Conservation (phyloP, 129 eudicot species). For the Ambrosia artemisiifolia region DNA sequence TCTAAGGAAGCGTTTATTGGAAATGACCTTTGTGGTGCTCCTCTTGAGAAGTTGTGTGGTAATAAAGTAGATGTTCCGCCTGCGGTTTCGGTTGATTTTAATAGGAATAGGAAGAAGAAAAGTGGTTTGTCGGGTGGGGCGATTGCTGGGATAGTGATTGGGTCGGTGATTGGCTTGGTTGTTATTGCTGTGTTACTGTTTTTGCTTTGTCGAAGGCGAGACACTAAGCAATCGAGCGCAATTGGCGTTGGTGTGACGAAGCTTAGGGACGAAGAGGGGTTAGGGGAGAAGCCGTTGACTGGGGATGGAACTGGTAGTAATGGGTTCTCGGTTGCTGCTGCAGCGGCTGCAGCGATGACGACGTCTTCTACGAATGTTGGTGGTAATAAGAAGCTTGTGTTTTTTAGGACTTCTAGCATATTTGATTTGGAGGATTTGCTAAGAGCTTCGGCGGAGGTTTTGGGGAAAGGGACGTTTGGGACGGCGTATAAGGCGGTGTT, state of each 20-base stretch:
- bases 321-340: conserved; percentile 55
- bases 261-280: conserved; percentile 34
- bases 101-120: conserved; percentile 18
- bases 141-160: conserved; percentile 78
- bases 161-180: conserved; percentile 53
- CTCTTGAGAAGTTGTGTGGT: conserved; percentile 31
- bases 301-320: conserved; percentile 32
- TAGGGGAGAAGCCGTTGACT: conserved; percentile 43
- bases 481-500: conserved; percentile 89
- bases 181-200: conserved; percentile 41
- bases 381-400: conserved; percentile 57
- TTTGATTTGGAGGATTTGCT: conserved; percentile 90
- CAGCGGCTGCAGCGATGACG: conserved; percentile 51
- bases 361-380: conserved; percentile 22
- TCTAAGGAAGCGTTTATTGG: conserved; percentile 34
- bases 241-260: conserved; percentile 43
- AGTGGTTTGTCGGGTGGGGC: conserved; percentile 60
- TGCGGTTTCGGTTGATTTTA: conserved; percentile 18
- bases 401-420: conserved; percentile 49
- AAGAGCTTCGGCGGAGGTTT: conserved; percentile 93
- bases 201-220: conserved; percentile 53
- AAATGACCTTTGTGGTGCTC: conserved; percentile 36
- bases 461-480: conserved; percentile 90
- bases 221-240: conserved; percentile 47
- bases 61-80: conserved; percentile 4